These are phyloP conservation scores for Backusella psychrophila DNA, from an alignment of 192 early-diverging fungal species.

Conservation along the genomic window DNA sequence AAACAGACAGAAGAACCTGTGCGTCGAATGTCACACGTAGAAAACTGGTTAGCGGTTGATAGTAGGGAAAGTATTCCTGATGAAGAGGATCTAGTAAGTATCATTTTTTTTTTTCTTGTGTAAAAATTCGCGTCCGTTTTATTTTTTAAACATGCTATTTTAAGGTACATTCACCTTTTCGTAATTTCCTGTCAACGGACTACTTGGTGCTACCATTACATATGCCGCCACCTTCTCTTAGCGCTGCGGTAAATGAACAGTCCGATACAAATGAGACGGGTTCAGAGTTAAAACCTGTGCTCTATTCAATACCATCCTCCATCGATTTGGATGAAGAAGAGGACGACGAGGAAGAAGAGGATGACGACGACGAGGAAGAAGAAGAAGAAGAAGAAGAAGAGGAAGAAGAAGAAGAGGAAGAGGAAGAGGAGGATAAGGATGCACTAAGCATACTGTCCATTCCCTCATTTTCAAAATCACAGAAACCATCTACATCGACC, in stretches of 20 bases:
- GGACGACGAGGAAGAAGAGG: neutral
- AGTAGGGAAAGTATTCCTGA: slow-evolving; percentile 35
- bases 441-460: neutral
- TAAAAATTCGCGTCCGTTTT: neutral
- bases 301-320: neutral
- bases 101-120: neutral
- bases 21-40: slow-evolving; percentile 29
- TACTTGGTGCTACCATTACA: slow-evolving; percentile 32
- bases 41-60: slow-evolving; percentile 29
- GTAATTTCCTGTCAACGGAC: slow-evolving; percentile 30
- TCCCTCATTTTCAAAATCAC: slow-evolving; percentile 21
- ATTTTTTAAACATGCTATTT: too few relatives aligned
- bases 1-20: neutral
- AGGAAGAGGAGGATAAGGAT: neutral
- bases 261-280: neutral
- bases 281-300: neutral
- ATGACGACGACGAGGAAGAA: neutral
- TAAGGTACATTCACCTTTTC: slow-evolving; percentile 19
- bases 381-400: neutral
- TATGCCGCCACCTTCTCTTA: slow-evolving; percentile 28
- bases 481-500: slow-evolving; percentile 13
- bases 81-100: slow-evolving; percentile 31
- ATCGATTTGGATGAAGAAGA: neutral
- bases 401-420: neutral
- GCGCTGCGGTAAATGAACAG: slow-evolving; percentile 13